A percentile compares a stretch with the other conserved stretches of the same genome.
These are phyloP conservation scores for Speleostelium caveatum DNA, from an alignment of 78 protist genomes.

Conservation along the genomic window DNA sequence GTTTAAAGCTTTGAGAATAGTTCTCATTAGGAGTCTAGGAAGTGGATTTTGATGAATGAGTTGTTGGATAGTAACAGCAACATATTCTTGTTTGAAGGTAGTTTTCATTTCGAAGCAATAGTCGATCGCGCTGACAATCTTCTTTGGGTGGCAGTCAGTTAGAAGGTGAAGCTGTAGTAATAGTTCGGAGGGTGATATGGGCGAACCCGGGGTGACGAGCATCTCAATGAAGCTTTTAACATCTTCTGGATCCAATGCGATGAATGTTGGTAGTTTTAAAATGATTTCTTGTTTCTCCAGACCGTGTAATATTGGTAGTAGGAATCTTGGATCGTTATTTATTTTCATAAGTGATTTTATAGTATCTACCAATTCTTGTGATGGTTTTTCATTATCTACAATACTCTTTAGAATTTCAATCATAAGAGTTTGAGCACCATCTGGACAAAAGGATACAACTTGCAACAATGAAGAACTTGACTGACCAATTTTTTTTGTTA, in stretches of 20 bases:
- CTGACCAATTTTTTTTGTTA: slow-evolving; percentile 43
- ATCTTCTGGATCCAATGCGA: neutral
- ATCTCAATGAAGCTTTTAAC: slow-evolving; percentile 22
- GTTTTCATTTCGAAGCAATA: slow-evolving; percentile 16
- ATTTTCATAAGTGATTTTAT: slow-evolving; percentile 3
- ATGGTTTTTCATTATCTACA: slow-evolving; percentile 2
- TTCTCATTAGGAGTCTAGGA: slow-evolving; percentile 38
- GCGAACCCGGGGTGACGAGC: slow-evolving; percentile 17
- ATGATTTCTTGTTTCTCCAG: slow-evolving; percentile 43
- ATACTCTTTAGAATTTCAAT: slow-evolving; percentile 12
- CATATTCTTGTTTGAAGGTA: slow-evolving; percentile 32
- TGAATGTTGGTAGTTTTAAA: slow-evolving; percentile 23
- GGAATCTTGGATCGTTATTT: slow-evolving; percentile 12
- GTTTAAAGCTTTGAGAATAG: slow-evolving; percentile 31
- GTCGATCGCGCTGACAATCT: slow-evolving; percentile 22
- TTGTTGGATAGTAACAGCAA: slow-evolving; percentile 69
- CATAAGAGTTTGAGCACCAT: slow-evolving; percentile 22
- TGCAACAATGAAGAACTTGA: slow-evolving; percentile 8
- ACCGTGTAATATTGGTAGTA: slow-evolving; percentile 55
- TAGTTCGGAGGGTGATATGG: slow-evolving; percentile 69
- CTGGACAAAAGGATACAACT: slow-evolving; percentile 32
- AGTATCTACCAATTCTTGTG: slow-evolving; percentile 21
- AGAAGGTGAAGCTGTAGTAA: slow-evolving; percentile 63
- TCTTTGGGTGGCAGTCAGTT: neutral
- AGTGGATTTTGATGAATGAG: slow-evolving; percentile 21